Conservation (phyloP, 768 basidiomycete genomes). For the Mycena amicta region DNA sequence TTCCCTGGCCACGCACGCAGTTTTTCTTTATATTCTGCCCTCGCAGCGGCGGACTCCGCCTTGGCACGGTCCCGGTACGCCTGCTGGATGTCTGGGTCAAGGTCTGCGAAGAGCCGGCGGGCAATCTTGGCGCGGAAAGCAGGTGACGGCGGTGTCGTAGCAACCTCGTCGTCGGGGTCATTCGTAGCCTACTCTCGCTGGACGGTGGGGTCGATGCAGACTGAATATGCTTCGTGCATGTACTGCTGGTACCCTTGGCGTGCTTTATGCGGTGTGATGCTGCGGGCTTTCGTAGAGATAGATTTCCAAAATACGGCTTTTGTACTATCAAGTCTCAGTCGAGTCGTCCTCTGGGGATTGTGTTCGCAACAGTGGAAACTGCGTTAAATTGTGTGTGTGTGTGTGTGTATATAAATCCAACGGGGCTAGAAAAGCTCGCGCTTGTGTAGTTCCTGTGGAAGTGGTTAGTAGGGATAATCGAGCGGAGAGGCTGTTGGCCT, state of each 20-base stretch:
- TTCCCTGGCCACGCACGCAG: constrained; percentile 6
- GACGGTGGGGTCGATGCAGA: background rate
- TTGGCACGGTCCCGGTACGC: background rate
- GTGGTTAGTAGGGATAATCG: too few species aligned
- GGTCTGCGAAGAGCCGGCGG: background rate
- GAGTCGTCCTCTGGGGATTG: too few species aligned
- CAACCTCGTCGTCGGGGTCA: background rate
- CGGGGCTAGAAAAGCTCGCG: too few species aligned
- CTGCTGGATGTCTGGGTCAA: background rate
- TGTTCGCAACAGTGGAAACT: too few species aligned
- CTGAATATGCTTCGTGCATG: background rate
- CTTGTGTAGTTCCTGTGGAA: too few species aligned
- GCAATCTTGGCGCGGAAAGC: background rate
- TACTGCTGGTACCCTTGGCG: constrained; percentile 10
- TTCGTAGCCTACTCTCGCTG: background rate
- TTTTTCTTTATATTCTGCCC: background rate
- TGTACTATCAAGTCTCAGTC: too few species aligned
- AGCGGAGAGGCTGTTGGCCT: too few species aligned
- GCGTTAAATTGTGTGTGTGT: too few species aligned
- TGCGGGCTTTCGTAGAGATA: too few species aligned
- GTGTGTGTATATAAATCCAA: too few species aligned
- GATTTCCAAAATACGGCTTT: too few species aligned
- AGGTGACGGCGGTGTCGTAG: background rate
- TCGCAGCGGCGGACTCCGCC: background rate
- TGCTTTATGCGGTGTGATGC: constrained; percentile 3